Evolutionary conservation across 352 stramenopile genomes (phyloP).

Genomic region (Globisporangium ultimum): DNA sequence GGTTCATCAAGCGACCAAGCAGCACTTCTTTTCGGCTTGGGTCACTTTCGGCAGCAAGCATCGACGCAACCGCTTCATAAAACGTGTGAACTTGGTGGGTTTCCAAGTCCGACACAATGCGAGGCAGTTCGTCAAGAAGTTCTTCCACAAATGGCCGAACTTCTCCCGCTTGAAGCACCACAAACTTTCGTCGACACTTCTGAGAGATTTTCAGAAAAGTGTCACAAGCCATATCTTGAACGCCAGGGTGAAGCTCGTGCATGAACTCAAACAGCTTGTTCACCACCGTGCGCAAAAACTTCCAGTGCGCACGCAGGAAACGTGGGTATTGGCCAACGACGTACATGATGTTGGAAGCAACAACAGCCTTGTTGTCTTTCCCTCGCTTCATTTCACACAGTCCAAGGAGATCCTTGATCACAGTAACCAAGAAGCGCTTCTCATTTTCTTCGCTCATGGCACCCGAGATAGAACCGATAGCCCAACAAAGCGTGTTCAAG

Average conservation of each 20-base stretch:
- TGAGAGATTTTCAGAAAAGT: constrained; percentile 99
- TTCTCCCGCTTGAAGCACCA: constrained; percentile 94
- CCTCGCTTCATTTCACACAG: constrained; percentile 98
- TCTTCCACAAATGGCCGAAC: constrained; percentile 95
- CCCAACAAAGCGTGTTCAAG: constrained; percentile 99
- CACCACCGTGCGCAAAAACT: constrained; percentile 99
- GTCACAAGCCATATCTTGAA: constrained; percentile 99
- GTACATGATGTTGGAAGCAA: constrained; percentile 99
- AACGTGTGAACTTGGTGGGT: constrained; percentile 99
- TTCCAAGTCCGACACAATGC: constrained; percentile 97
- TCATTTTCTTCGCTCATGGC: constrained; percentile 99
- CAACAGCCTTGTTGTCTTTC: constrained; percentile 99
- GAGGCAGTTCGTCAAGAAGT: constrained; percentile 92
- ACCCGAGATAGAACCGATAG: constrained; percentile 98
- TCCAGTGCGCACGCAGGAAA: constrained; percentile 99
- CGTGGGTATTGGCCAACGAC: constrained; percentile 99
- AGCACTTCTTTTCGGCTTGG: constrained; percentile 88
- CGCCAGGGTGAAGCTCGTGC: constrained; percentile 98
- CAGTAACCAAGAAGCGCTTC: constrained; percentile 99
- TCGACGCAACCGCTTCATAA: constrained; percentile 96
- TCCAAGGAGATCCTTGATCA: constrained; percentile 99
- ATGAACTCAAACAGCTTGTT: constrained; percentile 99
- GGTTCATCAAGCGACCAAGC: constrained; percentile 93
- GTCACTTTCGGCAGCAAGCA: constrained; percentile 76
- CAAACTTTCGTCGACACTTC: constrained; percentile 98